Base-by-base conservation (phyloP, 2,329 filamentous ascomycete genomes). In the Pseudocercospora crystallina region DNA sequence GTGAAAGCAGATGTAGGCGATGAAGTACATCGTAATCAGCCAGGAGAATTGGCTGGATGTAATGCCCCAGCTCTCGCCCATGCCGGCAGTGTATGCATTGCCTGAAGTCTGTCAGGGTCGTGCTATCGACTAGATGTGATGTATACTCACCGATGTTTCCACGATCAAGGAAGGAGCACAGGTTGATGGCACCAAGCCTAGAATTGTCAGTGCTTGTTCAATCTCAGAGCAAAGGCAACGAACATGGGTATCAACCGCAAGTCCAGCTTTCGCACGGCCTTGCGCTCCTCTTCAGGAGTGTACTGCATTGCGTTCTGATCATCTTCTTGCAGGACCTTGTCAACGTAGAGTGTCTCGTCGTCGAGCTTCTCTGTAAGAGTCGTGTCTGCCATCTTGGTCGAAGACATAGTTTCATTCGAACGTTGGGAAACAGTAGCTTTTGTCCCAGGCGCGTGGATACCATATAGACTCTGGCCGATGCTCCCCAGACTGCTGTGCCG, bases 11-110 rank as follows among this genome's bases (percentile, higher is more conserved):
- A 72, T 69, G 56, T 76, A 77, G 2, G 72, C 66, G 33, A 77
- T 76, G 56, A 78, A 77, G 61, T 80, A 80, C 31, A 79, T 73
- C 0, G 75, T 80, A 31, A 78, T 60, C 8, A 80, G 71, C 76
- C 76, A 78, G 10, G 73, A 61, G 56, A 79, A 80, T 17, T 67
- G 63, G 14, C 71, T 65, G n/a, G 82, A 68, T 4, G 71, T 47
- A 12, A 82, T 69, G 20, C 20, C 20, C 20, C 20, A 26, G 13
- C 77, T 75, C 40, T 73, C 63, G 38, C 41, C 12, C 65, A 72
- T 65, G 5, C 70, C 70, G 0, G 70, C 70, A 26, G 71, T 69
- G 40, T 68, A 66, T 11, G 70, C 70, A 47, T 72, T 73, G 32
- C 43, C 43, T 44, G 13, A 8, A 35, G 12, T 9, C 15, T 15